Base-by-base conservation (phyloP, 2,329 filamentous ascomycete species). In the Gyromitra esculenta region DNA sequence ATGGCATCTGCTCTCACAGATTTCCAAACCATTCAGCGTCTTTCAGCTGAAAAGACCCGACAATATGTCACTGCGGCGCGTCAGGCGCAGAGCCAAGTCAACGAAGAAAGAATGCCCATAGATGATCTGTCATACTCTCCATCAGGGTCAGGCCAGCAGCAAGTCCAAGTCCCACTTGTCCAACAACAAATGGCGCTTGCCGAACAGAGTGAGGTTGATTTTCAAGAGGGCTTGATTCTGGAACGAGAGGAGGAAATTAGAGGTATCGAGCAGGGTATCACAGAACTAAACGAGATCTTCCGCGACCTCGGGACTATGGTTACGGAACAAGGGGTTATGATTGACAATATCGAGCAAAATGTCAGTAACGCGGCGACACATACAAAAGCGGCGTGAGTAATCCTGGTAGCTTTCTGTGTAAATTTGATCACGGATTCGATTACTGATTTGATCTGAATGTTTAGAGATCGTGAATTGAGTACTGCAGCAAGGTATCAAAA, bases 291-390 rank as follows among this genome's bases (percentile, higher is more conserved):
- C 81, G 96, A 98, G 82, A 88, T 99, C 56, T 99, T 99, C 87
- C 89, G 94, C 78, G 95, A 99, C 85, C 94, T 99, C n/a, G 96
- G 95, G 60, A 94, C 97, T 83, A 97, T 99, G 83, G 94, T 99
- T 65, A 90, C 90, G 77, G 95, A 98, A 85, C 96, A 99, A 85
- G 96, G 96, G 65, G 92, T 93, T 81, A 89, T 92, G 84, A 86
- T 99, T 39, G 91, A 95, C 82, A 92, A 92, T 18, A 97, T 99
- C 81, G 90, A 90, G 78, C 91, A 93, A 80, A 97, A 97, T 81
- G 93, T 98, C 5, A 90, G 96, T 83, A 91, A 90, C 78, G 92
- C 94, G 59, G 88, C 91, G 77, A 89, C 91, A 75, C 91, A 97
- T 82, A 97, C 94, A 11, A 87, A 90, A 69, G 93, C 93, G 50